Conservation (phyloP, 148 eudicot genomes). For the Rhododendron simsii region DNA sequence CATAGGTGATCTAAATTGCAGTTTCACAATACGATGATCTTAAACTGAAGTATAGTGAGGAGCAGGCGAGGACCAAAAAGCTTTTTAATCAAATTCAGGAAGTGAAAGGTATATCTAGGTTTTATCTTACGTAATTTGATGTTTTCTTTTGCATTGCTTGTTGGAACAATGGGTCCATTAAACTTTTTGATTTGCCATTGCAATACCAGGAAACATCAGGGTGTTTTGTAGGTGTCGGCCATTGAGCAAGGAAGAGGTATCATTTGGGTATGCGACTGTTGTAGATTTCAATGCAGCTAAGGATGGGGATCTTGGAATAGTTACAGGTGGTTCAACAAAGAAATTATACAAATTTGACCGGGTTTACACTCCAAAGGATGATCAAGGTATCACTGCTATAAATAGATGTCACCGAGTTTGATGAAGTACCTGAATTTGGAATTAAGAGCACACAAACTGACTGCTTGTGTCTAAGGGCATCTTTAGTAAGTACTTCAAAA, state of each 20-base stretch:
- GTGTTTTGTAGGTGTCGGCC: slow-evolving; percentile 95
- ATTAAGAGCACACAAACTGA: background rate
- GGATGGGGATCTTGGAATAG: slow-evolving; percentile 74
- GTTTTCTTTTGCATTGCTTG: background rate
- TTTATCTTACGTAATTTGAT: background rate
- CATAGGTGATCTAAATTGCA: slow-evolving; percentile 17
- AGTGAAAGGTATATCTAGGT: slow-evolving; percentile 56
- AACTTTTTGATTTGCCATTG: background rate
- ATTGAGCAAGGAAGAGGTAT: slow-evolving; percentile 50
- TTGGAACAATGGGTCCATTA: background rate
- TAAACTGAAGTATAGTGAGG: slow-evolving; percentile 78
- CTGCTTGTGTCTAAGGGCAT: background rate
- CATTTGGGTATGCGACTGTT: slow-evolving; percentile 46
- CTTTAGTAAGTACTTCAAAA: background rate
- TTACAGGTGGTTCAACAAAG: slow-evolving; percentile 45
- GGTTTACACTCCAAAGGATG: slow-evolving; percentile 76
- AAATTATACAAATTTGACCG: slow-evolving; percentile 78
- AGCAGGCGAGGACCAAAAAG: slow-evolving; percentile 76
- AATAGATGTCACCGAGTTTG: background rate
- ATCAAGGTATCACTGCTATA: slow-evolving; percentile 53
- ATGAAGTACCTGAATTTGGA: background rate
- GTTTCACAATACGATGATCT: slow-evolving; percentile 82
- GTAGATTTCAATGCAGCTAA: slow-evolving; percentile 77
- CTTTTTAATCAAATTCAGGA: slow-evolving; percentile 82
- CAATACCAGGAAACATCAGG: slow-evolving; percentile 78